These are phyloP conservation scores for Xylaria sp. DNA, from an alignment of 2,329 filamentous ascomycete species.

Conservation along the genomic window DNA sequence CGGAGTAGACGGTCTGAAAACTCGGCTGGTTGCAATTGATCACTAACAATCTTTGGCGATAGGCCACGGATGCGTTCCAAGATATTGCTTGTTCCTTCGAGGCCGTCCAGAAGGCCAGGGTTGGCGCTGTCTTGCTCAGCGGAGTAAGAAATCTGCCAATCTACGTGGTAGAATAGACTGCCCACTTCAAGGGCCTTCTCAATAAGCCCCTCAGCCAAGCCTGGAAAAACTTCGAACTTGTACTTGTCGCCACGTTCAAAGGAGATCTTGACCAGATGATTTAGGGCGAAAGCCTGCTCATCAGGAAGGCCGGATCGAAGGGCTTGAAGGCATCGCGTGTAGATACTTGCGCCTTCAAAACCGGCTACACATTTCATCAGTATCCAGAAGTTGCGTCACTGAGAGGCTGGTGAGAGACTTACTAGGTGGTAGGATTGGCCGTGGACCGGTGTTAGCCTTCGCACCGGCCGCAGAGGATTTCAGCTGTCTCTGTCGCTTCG, in stretches of 20 bases:
- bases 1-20: slow-evolving; percentile 67
- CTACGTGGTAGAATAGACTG: slow-evolving; percentile 71
- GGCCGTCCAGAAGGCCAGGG: slow-evolving; percentile 46
- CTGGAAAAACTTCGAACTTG: slow-evolving; percentile 85
- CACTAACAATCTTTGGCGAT: slow-evolving; percentile 52
- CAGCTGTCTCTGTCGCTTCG: slow-evolving; percentile 47
- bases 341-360: slow-evolving; percentile 80
- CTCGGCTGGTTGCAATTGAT: slow-evolving; percentile 66
- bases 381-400: neutral
- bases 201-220: slow-evolving; percentile 80
- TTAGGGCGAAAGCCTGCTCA: slow-evolving; percentile 88
- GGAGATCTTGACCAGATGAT: slow-evolving; percentile 92
- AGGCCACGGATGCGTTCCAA: slow-evolving; percentile 66
- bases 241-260: slow-evolving; percentile 94
- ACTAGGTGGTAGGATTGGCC: slow-evolving; percentile 59
- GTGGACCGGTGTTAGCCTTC: slow-evolving; percentile 36
- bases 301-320: slow-evolving; percentile 71
- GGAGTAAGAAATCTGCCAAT: slow-evolving; percentile 72
- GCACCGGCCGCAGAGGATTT: slow-evolving; percentile 34
- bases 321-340: slow-evolving; percentile 78
- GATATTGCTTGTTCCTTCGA: slow-evolving; percentile 65
- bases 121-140: slow-evolving; percentile 49
- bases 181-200: slow-evolving; percentile 78
- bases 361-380: slow-evolving; percentile 38
- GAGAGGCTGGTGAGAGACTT: slow-evolving; percentile 34